Base-by-base conservation (phyloP, 1,284 basidiomycete genomes). In the Ustilago crameri region DNA sequence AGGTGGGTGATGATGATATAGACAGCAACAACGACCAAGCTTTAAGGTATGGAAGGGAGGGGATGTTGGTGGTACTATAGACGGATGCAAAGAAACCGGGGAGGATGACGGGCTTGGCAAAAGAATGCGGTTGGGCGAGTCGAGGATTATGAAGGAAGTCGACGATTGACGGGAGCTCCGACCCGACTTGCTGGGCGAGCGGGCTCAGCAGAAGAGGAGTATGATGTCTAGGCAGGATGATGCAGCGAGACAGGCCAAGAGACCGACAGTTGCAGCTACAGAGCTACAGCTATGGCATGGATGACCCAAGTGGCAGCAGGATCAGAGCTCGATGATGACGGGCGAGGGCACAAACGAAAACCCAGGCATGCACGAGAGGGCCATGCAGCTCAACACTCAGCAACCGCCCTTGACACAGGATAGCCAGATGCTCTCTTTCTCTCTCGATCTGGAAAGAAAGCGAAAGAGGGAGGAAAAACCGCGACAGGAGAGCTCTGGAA, bases 111-210 rank as follows among this genome's bases (percentile, higher is more conserved):
- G 22, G 34, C 42, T 44, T 45, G 55, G 35, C 20, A 26, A 43
- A 49, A 32, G 54, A 23, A 42, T 51, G 48, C 55, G 43, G 48
- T 51, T 40, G 37, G 24, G 9, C 26, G 34, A 35, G 61, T 42
- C 26, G 27, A 57, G 45, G 61, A 57, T 56, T 63, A 57, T 56
- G 53, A 64, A 47, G 45, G 12, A 32, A 56, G 38, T 63, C 22
- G 50, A 48, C 37, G n/a, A 18, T n/a, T 42, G 18, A 23, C 18
- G 40, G 40, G 40, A 43, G 32, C 47, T 50, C 42, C 27, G 40
- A 56, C 48, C 52, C 60, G 49, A 37, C 53, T 55, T 50, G 60
- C 24, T 37, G 52, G 10, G 14, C 37, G 12, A 5, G n/a, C 35
- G 5, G 35, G n/a, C 35, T 37, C 14, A 37, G 14, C 14, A 37